Evolutionary conservation across 306 rosid species (phyloP).

Genomic region (Quercus variabilis): DNA sequence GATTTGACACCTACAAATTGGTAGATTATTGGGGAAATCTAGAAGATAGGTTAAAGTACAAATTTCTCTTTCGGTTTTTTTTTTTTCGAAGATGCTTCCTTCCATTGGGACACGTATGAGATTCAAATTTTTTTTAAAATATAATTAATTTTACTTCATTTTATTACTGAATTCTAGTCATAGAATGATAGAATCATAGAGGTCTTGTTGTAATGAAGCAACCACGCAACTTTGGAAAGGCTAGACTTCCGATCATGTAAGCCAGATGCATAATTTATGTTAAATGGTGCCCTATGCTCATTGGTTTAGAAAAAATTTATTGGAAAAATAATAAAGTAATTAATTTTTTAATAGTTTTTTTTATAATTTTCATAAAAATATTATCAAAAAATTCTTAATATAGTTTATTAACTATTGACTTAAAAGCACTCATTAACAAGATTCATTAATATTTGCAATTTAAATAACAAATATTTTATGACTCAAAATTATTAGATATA

Average conservation of each 20-base stretch:
- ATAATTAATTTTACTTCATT: background rate
- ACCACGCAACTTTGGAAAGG: background rate
- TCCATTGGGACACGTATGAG: too few species aligned
- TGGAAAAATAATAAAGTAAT: too few species aligned
- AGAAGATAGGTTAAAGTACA: background rate
- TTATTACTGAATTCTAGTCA: background rate
- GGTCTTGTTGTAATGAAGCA: background rate
- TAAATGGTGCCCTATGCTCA: too few species aligned
- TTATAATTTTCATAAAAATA: too few species aligned
- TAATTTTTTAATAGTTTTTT: too few species aligned
- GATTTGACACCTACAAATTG: background rate
- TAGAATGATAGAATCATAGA: background rate
- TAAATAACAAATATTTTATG: too few species aligned
- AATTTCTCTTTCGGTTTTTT: background rate
- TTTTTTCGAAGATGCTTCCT: background rate
- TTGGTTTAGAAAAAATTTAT: too few species aligned
- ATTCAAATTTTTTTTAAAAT: background rate
- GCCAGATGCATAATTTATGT: too few species aligned
- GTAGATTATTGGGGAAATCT: slow-evolving; percentile 1
- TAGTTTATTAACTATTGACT: accelerated
- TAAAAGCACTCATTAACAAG: too few species aligned
- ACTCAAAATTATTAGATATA: too few species aligned
- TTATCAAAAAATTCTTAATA: too few species aligned
- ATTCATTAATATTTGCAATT: too few species aligned
- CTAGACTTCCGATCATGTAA: background rate